Evolutionary conservation across 1,139 yeast genomes (phyloP), one percentile per base, ranked within the genome.

Genomic region (Arxiozyma telluris): DNA sequence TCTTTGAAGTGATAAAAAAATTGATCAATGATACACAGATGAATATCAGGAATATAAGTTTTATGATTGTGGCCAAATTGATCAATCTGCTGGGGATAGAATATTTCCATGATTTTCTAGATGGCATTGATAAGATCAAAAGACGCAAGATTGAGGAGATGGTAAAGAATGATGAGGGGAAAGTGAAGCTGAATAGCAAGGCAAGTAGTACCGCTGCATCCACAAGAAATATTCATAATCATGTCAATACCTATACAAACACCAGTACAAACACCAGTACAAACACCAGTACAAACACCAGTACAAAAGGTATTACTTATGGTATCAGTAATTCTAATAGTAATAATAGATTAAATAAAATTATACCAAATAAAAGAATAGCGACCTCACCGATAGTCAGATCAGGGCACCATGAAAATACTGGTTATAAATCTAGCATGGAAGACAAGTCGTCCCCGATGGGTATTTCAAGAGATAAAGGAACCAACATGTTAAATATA

Each of bases 11-110:
- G 17, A 27, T 46, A 4, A 20, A 15, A 3, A 46, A 21, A 17
- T 34, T 88, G 21, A 77, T 90, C 44, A 76, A 80, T 52, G 98
- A 93, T 60, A 84, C 96, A 0, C 89, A 86, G 65, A 96, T 89
- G 55, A 89, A 94, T 0, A 84, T 89, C 1, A 80, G 98, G 65
- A 81, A 84, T 54, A 83, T 84, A 1, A 86, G 93, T 0, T 84
- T 91, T 43, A 90, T 85, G 64, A 76, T 84, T 64, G 78, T 90
- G 48, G 98, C 97, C 6, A 82, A 87, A 0, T 71, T 91, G 55
- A 85, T 88, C 87, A 88, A 87, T 67, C 78, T 90, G 20, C 50
- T 66, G 9, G 96, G 96, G 0, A 87, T 83, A 63, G 74, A 93
- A 52, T 84, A 81, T 51, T 72, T 90, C 60, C 79, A 73, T 50